phyloP scores from a whole-genome alignment of 2,329 filamentous ascomycete genomes.

The Neonectria magnoliae region DNA sequence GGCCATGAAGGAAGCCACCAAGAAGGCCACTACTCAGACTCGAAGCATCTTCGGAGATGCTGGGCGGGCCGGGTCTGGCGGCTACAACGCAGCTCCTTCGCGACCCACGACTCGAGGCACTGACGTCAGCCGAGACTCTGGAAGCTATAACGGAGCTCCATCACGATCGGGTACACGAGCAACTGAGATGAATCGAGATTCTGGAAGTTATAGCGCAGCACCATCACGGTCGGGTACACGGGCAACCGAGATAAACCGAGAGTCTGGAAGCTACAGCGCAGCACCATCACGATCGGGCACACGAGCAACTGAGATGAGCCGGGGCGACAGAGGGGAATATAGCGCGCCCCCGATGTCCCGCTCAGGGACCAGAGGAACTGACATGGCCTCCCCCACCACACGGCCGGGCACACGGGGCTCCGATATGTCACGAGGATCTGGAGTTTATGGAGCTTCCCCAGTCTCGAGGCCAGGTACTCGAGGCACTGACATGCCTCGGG shows the following conservation, averaged over 20 bases:
- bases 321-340: slow-evolving; percentile 23
- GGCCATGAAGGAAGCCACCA: slow-evolving; percentile 94
- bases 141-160: slow-evolving; percentile 34
- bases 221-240: slow-evolving; percentile 37
- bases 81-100: slow-evolving; percentile 43
- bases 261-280: slow-evolving; percentile 30
- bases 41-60: slow-evolving; percentile 76
- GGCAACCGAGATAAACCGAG: too few species aligned
- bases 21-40: slow-evolving; percentile 86
- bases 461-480: slow-evolving; percentile 68
- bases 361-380: slow-evolving; percentile 38
- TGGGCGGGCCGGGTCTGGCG: slow-evolving; percentile 46
- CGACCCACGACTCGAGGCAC: slow-evolving; percentile 33
- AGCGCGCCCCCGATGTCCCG: slow-evolving; percentile 32
- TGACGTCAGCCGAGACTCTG: slow-evolving; percentile 24
- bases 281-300: slow-evolving; percentile 39
- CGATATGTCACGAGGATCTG: slow-evolving; percentile 42
- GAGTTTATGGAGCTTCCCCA: slow-evolving; percentile 47
- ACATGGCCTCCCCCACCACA: slow-evolving; percentile 54
- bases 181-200: slow-evolving; percentile 28
- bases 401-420: slow-evolving; percentile 50
- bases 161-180: slow-evolving; percentile 36
- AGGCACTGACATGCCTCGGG: slow-evolving; percentile 66
- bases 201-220: slow-evolving; percentile 33
- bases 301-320: slow-evolving; percentile 34